A percentile compares a stretch with the other conserved stretches of the same genome.
These are phyloP conservation scores for Cardamine resedifolia DNA, from an alignment of 345 rosid species.

Conservation along the genomic window DNA sequence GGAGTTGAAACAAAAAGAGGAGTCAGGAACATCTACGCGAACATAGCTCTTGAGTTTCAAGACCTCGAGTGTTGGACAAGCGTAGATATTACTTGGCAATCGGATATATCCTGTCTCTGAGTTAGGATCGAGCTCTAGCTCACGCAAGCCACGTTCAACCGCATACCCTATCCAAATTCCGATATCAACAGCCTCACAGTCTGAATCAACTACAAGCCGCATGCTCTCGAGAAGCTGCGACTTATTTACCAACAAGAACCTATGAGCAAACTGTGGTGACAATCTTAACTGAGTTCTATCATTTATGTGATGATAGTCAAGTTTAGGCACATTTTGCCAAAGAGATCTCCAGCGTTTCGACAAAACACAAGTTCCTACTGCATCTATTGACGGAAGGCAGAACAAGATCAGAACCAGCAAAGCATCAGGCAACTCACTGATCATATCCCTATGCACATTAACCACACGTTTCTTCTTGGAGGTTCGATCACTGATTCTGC, in stretches of 20 bases:
- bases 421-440: background rate
- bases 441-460: background rate
- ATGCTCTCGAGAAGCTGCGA: background rate
- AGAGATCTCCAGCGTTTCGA: background rate
- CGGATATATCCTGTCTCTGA: background rate
- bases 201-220: background rate
- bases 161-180: background rate
- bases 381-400: background rate
- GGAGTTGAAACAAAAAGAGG: background rate
- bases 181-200: background rate
- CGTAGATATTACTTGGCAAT: background rate
- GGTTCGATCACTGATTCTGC: background rate
- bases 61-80: background rate
- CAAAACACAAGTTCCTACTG: background rate
- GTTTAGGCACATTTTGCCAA: background rate
- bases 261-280: background rate
- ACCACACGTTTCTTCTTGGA: background rate
- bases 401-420: background rate
- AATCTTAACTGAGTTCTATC: background rate
- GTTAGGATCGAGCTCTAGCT: background rate
- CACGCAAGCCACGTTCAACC: background rate
- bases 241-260: background rate
- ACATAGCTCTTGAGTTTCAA: background rate
- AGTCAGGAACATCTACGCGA: background rate
- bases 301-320: background rate